Conservation (phyloP, 2,329 filamentous ascomycete species). For the Scolecobasidium constrictum region DNA sequence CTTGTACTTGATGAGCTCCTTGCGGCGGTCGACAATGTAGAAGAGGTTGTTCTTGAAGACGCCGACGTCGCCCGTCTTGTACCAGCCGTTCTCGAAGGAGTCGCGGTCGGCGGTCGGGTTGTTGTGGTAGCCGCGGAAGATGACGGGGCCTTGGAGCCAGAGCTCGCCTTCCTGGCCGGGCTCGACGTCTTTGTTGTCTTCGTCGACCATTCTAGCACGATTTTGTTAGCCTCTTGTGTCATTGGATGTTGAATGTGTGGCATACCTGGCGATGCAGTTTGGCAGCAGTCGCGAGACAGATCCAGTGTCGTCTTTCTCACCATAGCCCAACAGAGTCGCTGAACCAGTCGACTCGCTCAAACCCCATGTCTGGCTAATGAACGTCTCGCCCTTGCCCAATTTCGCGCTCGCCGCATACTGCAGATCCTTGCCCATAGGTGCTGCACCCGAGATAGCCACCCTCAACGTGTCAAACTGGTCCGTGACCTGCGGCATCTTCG, state of each 20-base stretch:
- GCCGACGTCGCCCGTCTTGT: constrained; percentile 28
- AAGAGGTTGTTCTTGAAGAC: constrained; percentile 24
- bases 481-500: constrained; percentile 43
- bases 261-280: constrained; percentile 15
- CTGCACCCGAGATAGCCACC: constrained; percentile 41
- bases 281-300: constrained; percentile 34
- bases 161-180: constrained; percentile 22
- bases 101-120: constrained; percentile 21
- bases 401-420: constrained; percentile 41
- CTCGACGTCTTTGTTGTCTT: constrained; percentile 21
- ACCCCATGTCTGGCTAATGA: constrained; percentile 46
- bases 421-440: constrained; percentile 44
- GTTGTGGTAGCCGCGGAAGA: constrained; percentile 27
- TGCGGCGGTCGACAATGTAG: constrained; percentile 32
- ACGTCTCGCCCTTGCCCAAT: constrained; percentile 30
- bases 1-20: constrained; percentile 39
- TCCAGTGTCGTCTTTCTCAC: constrained; percentile 32
- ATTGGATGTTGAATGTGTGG: no score
- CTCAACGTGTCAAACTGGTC: constrained; percentile 44
- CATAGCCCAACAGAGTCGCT: constrained; percentile 35
- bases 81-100: constrained; percentile 23
- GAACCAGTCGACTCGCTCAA: constrained; percentile 44
- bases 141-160: constrained; percentile 23
- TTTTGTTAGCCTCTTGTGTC: background rate
- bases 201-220: constrained; percentile 26